Percentiles rank a stretch among this genome's conserved stretches.
phyloP scores from a whole-genome alignment of 257 asterid genomes.

The Fraxinus americana region DNA sequence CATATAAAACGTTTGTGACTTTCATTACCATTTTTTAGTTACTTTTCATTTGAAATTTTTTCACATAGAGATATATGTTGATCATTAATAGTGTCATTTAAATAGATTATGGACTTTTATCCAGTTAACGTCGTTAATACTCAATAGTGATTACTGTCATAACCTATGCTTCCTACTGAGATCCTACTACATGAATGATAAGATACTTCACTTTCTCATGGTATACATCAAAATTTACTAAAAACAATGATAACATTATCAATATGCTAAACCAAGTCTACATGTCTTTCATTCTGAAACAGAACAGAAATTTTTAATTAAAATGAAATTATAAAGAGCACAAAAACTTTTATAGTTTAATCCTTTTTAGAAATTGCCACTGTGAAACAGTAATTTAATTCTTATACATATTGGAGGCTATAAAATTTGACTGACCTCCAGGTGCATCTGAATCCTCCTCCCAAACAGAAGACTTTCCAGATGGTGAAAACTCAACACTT shows the following conservation, averaged over 20 bases:
- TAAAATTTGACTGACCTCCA: constrained; percentile 56
- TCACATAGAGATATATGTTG: not conserved
- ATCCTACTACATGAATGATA: not conserved
- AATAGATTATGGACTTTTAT: not conserved
- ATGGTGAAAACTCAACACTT: constrained; percentile 46
- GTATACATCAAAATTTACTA: not conserved
- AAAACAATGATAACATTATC: not conserved
- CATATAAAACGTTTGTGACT: not conserved
- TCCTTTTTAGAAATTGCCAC: not conserved
- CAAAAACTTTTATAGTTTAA: not conserved
- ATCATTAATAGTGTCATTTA: not conserved
- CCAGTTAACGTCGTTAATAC: not conserved
- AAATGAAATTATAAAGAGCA: not conserved
- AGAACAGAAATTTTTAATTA: not conserved
- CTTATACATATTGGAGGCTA: not conserved
- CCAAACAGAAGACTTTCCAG: constrained; percentile 49
- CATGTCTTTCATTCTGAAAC: not conserved
- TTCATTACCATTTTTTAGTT: not conserved
- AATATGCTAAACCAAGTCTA: not conserved
- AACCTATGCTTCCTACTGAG: not conserved
- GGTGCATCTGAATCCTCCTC: constrained; percentile 82
- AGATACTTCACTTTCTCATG: not conserved
- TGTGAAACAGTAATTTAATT: not conserved
- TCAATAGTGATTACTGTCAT: no score
- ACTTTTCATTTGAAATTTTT: not conserved